These are phyloP conservation scores for Talaromyces sp. DNA, from an alignment of 2,329 filamentous ascomycete genomes.

Conservation along the genomic window DNA sequence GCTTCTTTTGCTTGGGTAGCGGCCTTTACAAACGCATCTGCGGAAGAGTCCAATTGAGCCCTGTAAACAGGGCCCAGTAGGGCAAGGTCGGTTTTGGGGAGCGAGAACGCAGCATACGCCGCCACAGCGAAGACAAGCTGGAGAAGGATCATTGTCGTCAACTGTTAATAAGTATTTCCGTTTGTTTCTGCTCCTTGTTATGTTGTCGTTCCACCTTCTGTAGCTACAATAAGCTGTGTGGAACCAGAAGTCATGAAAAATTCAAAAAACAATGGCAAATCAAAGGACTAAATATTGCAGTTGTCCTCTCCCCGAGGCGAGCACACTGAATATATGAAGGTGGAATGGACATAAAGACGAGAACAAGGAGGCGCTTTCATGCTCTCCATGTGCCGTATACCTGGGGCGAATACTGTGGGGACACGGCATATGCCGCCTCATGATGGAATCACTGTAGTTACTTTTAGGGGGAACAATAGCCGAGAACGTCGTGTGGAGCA, in stretches of 20 bases:
- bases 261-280: no score
- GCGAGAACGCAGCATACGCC: not conserved
- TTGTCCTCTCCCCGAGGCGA: not conserved
- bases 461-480: not conserved
- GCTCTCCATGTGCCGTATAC: not conserved
- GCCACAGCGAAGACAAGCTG: not conserved
- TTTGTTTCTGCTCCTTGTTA: not conserved
- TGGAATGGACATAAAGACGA: not conserved
- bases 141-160: not conserved
- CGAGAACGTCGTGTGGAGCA: not conserved
- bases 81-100: constrained; percentile 1
- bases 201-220: not conserved
- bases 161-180: not conserved
- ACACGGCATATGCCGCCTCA: no score
- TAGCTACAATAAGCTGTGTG: not conserved
- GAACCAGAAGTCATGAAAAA: not conserved
- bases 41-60: not conserved
- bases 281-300: not conserved
- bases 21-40: not conserved
- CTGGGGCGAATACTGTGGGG: not conserved
- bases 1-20: not conserved
- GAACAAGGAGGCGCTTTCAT: not conserved
- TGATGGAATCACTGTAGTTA: not conserved
- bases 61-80: not conserved
- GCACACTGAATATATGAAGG: not conserved